These are phyloP conservation scores for Sequoia sempervirens DNA, from an alignment of 75 land plant species.

Conservation along the genomic window DNA sequence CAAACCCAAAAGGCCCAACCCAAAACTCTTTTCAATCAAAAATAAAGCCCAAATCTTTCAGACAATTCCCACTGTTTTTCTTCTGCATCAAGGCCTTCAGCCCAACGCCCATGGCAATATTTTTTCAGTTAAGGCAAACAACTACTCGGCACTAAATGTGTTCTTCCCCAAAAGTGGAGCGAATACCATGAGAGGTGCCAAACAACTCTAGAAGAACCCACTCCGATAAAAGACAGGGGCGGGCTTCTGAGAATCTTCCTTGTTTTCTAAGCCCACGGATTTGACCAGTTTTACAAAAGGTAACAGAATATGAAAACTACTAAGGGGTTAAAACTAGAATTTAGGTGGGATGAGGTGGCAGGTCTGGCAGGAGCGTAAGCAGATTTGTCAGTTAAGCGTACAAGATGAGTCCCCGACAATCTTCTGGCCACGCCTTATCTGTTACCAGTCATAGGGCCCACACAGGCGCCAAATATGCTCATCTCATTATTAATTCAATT, in stretches of 20 bases:
- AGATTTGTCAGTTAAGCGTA: background rate
- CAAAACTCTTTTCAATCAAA: background rate
- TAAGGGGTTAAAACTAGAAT: background rate
- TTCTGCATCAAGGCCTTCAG: background rate
- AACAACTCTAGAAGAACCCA: too few relatives aligned
- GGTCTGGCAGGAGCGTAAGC: background rate
- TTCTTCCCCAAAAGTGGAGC: background rate
- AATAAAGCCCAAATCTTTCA: background rate
- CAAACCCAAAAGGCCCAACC: background rate
- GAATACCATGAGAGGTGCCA: background rate
- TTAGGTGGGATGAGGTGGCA: background rate
- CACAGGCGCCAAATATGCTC: background rate
- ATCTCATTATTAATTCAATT: background rate
- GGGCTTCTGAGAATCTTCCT: background rate
- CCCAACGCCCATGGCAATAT: background rate
- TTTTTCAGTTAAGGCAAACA: background rate
- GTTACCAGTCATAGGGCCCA: background rate
- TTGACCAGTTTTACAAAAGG: background rate
- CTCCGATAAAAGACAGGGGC: background rate
- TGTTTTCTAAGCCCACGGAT: background rate
- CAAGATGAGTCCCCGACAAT: background rate
- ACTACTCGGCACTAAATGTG: background rate
- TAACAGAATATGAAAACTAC: background rate
- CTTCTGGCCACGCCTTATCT: background rate
- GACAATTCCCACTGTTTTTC: background rate